Percentiles rank a stretch among this genome's conserved stretches.
Conservation (phyloP, 179 eudicot genomes). For the Pouteria campechiana region DNA sequence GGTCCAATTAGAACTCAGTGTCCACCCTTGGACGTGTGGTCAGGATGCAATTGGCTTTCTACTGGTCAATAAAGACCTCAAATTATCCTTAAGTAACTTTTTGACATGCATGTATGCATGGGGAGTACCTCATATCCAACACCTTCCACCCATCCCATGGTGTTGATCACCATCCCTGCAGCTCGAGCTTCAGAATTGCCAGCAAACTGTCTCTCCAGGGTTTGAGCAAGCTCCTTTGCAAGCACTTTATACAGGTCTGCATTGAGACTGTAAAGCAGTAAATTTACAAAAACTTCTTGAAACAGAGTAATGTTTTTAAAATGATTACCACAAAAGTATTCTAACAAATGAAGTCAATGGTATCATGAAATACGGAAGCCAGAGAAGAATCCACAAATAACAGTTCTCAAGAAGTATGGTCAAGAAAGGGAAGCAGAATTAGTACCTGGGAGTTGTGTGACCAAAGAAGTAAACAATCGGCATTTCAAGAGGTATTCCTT, state of each 20-base stretch:
- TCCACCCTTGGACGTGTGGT: too few relatives aligned
- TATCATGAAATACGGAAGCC: background rate
- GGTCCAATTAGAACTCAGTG: too few relatives aligned
- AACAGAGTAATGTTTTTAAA: too few relatives aligned
- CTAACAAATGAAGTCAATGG: background rate
- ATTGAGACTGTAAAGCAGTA: slow-evolving; percentile 42
- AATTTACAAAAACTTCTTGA: slow-evolving; percentile 1
- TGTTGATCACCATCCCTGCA: slow-evolving; percentile 95
- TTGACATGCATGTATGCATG: too few relatives aligned
- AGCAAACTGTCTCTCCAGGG: slow-evolving; percentile 70
- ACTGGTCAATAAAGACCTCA: too few relatives aligned
- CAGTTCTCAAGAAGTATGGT: background rate
- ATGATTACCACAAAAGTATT: too few relatives aligned
- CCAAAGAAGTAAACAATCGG: slow-evolving; percentile 91
- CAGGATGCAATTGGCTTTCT: too few relatives aligned
- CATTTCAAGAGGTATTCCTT: slow-evolving; percentile 97
- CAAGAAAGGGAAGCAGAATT: background rate
- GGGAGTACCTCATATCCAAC: slow-evolving; percentile 86
- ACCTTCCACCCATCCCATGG: slow-evolving; percentile 99
- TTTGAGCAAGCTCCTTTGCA: slow-evolving; percentile 82
- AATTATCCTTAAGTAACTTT: too few relatives aligned
- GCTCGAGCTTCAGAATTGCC: slow-evolving; percentile 91
- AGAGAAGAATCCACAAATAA: background rate
- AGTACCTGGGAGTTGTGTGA: slow-evolving; percentile 69
- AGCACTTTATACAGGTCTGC: slow-evolving; percentile 74